Evolutionary conservation across 805 yeast species (phyloP).

Genomic region (Pichia sporocuriosa): DNA sequence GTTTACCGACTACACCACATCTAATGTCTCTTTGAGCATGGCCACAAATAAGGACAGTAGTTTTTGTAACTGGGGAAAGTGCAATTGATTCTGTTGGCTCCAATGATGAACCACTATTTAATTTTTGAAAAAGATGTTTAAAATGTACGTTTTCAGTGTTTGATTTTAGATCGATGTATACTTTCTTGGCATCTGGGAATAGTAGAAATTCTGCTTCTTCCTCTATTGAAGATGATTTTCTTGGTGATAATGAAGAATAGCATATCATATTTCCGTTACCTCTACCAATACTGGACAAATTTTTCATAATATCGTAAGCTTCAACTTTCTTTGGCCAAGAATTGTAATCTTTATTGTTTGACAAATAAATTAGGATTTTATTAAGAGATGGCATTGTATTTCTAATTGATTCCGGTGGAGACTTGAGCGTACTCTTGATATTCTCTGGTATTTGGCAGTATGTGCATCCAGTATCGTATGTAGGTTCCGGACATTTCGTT

Average conservation of each 20-base stretch:
- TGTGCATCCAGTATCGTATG: constrained; percentile 56
- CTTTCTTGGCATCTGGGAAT: constrained; percentile 11
- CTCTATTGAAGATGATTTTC: neutral
- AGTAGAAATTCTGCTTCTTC: constrained; percentile 6
- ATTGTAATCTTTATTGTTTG: constrained; percentile 33
- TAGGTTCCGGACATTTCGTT: constrained; percentile 42
- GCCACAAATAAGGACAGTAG: constrained; percentile 55
- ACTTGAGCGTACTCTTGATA: constrained; percentile 1
- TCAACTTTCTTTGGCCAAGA: constrained; percentile 49
- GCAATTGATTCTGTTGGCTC: neutral
- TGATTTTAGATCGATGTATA: neutral
- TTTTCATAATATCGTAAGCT: constrained; percentile 34
- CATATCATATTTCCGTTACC: constrained; percentile 13
- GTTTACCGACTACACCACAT: constrained; percentile 64
- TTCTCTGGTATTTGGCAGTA: constrained; percentile 37
- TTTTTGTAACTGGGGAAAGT: constrained; percentile 14
- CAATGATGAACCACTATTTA: neutral
- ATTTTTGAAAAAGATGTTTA: constrained; percentile 2
- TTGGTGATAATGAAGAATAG: constrained; percentile 7
- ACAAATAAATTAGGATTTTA: constrained; percentile 50
- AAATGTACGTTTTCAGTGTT: neutral
- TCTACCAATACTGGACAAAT: constrained; percentile 7
- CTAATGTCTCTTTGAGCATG: constrained; percentile 56
- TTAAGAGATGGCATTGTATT: constrained; percentile 45
- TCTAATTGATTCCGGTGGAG: constrained; percentile 28